phyloP scores from a whole-genome alignment of 108 stramenopile genomes.

The Cyclotella atomus region DNA sequence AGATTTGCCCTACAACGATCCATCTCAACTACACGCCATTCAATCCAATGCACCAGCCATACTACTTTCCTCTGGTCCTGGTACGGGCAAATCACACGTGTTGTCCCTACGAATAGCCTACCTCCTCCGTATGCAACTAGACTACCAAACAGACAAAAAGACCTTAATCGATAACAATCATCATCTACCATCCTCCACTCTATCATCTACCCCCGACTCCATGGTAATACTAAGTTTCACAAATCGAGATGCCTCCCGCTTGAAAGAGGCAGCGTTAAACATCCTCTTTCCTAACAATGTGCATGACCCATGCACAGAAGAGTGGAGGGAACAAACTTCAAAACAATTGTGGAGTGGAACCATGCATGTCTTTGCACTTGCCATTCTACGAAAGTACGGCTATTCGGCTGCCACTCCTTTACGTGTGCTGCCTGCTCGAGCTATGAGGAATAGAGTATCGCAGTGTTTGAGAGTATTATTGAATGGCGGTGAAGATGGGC shows the following conservation, averaged over 20 bases:
- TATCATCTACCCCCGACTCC: slow-evolving; percentile 34
- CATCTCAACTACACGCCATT: slow-evolving; percentile 50
- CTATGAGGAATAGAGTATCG: slow-evolving; percentile 47
- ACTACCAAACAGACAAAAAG: neutral
- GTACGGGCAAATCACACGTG: slow-evolving; percentile 60
- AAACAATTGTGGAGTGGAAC: slow-evolving; percentile 57
- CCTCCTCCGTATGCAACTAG: slow-evolving; percentile 35
- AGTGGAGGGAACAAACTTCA: slow-evolving; percentile 33
- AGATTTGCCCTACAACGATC: slow-evolving; percentile 39
- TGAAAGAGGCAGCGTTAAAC: slow-evolving; percentile 48
- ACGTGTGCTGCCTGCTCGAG: slow-evolving; percentile 39
- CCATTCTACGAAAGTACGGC: slow-evolving; percentile 39
- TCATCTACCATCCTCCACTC: neutral
- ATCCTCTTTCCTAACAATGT: slow-evolving; percentile 24
- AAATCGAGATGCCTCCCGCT: slow-evolving; percentile 52
- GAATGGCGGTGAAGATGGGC: slow-evolving; percentile 7
- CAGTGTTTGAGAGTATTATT: slow-evolving; percentile 28
- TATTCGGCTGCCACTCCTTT: slow-evolving; percentile 12
- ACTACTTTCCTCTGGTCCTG: slow-evolving; percentile 56
- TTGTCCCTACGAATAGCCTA: slow-evolving; percentile 54
- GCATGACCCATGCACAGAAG: neutral
- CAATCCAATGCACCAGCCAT: slow-evolving; percentile 58
- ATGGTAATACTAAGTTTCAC: slow-evolving; percentile 59
- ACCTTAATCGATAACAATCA: neutral
- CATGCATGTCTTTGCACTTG: slow-evolving; percentile 53